Conservation (phyloP, 192 early-diverging fungal genomes). For the Jimgerdemannia flammicorona region DNA sequence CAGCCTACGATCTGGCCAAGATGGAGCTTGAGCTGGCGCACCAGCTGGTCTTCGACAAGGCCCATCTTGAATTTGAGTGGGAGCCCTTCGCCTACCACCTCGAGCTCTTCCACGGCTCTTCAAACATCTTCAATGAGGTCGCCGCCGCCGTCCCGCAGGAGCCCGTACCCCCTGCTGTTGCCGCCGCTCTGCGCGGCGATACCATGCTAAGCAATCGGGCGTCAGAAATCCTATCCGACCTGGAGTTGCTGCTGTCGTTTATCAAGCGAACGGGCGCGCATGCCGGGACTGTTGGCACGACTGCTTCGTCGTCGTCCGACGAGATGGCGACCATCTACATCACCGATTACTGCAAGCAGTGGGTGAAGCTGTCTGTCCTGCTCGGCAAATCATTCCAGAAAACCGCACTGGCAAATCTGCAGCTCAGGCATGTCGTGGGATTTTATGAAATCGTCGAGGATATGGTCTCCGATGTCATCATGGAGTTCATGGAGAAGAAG, state of each 20-base stretch:
- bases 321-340: background rate
- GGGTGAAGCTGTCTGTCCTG: slow-evolving; percentile 13
- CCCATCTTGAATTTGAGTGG: slow-evolving; percentile 1
- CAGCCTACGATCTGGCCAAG: slow-evolving; percentile 13
- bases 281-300: background rate
- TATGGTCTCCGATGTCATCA: slow-evolving; percentile 1
- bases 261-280: slow-evolving; percentile 5
- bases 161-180: slow-evolving; percentile 5
- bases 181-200: background rate
- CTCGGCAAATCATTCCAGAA: background rate
- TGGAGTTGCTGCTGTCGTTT: slow-evolving; percentile 16
- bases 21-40: slow-evolving; percentile 10
- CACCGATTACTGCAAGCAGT: slow-evolving; percentile 14
- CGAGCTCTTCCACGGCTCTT: slow-evolving; percentile 10
- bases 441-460: slow-evolving; percentile 22
- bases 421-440: slow-evolving; percentile 10
- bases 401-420: background rate
- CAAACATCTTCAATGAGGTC: slow-evolving; percentile 10
- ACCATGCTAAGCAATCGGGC: slow-evolving; percentile 2
- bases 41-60: slow-evolving; percentile 4
- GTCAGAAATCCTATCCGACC: slow-evolving; percentile 13
- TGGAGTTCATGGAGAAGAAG: slow-evolving; percentile 7
- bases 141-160: slow-evolving; percentile 10
- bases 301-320: background rate
- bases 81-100: slow-evolving; percentile 15